Conservation (phyloP, 2,329 filamentous ascomycete species). For the Calonectria montana region DNA sequence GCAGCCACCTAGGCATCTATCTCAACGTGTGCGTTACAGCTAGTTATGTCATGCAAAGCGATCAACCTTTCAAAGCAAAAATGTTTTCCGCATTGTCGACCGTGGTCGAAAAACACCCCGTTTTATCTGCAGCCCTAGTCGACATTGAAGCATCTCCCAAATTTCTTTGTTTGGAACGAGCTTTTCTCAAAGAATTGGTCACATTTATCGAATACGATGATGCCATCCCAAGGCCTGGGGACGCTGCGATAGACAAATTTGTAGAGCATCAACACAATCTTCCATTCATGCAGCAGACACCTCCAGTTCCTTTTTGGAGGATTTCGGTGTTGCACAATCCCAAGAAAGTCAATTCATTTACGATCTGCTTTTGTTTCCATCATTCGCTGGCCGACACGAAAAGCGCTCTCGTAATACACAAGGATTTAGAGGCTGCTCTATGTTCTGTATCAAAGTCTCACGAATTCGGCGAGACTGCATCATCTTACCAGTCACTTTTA, state of each 20-base stretch:
- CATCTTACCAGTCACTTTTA: not conserved
- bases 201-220: not conserved
- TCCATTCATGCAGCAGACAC: not conserved
- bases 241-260: conserved; percentile 1
- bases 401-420: conserved; percentile 4
- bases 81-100: not conserved
- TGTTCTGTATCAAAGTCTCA: not conserved
- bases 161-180: not conserved
- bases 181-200: not conserved
- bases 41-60: not conserved
- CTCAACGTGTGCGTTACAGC: conserved; percentile 9
- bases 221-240: not conserved
- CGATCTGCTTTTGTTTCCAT: not conserved
- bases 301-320: conserved; percentile 2
- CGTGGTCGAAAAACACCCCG: not conserved
- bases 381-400: conserved; percentile 8
- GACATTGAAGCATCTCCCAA: not conserved
- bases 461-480: too few relatives aligned
- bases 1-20: not conserved
- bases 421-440: not conserved
- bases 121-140: not conserved
- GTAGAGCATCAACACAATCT: conserved; percentile 9
- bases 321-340: not conserved
- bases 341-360: not conserved
- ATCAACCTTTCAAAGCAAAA: not conserved